A percentile compares a stretch with the other conserved stretches of the same genome.
Conservation (phyloP, 2,329 filamentous ascomycete species). For the Aplosporella prunicola region DNA sequence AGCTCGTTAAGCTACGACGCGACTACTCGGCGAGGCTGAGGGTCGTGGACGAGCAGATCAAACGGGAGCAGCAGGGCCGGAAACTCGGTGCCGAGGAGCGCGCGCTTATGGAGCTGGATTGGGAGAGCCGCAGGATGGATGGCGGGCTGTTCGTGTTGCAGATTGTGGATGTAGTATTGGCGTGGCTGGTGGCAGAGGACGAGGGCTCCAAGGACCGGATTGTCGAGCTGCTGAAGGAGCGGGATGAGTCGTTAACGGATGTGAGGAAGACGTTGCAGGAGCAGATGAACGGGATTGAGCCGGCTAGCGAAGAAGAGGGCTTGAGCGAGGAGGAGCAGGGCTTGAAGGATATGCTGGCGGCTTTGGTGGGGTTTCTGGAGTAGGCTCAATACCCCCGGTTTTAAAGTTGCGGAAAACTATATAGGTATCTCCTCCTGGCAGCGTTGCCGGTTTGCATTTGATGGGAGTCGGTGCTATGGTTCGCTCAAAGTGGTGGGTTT, state of each 20-base stretch:
- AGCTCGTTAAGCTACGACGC: conserved; percentile 60
- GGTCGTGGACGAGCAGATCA: conserved; percentile 54
- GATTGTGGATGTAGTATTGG: conserved; percentile 72
- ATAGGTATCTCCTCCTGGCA: too few relatives aligned
- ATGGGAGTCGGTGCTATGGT: too few relatives aligned
- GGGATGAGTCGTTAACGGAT: conserved; percentile 54
- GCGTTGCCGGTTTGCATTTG: too few relatives aligned
- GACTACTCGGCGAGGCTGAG: conserved; percentile 58
- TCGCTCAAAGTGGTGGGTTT: too few relatives aligned
- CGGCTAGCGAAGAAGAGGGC: conserved; percentile 33
- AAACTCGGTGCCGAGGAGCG: conserved; percentile 48
- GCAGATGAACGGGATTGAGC: conserved; percentile 48
- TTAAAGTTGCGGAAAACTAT: too few relatives aligned
- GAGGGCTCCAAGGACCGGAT: conserved; percentile 60
- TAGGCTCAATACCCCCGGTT: too few relatives aligned
- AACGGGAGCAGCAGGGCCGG: conserved; percentile 49
- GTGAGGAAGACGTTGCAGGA: conserved; percentile 61
- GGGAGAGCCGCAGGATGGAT: conserved; percentile 66
- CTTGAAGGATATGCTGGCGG: conserved; percentile 55
- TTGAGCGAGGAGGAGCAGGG: conserved; percentile 43
- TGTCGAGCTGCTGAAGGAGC: conserved; percentile 52
- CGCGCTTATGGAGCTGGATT: conserved; percentile 53
- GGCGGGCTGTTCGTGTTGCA: conserved; percentile 78
- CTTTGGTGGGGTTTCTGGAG: conserved; percentile 43
- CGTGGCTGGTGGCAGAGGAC: conserved; percentile 90